Evolutionary conservation across 176 grass and related monocot species (phyloP).

Genomic region (Hsuehochloa calcarea): DNA sequence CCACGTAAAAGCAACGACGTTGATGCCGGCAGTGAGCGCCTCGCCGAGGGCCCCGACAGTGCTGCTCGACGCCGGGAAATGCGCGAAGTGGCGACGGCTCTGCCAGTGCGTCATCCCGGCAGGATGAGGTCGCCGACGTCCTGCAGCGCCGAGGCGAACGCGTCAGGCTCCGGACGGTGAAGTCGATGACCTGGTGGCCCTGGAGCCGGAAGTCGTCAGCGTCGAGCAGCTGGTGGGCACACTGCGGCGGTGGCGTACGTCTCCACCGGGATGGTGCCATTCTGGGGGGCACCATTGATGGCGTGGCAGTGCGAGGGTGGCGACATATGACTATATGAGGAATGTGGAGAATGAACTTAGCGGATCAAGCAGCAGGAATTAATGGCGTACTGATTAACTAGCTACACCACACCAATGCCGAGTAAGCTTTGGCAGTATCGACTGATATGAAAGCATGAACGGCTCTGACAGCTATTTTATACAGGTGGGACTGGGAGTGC

Average conservation of each 20-base stretch:
- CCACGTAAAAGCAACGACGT: conserved; percentile 56
- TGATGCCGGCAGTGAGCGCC: conserved; percentile 46
- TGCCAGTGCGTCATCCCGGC: conserved; percentile 61
- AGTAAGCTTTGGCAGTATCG: not conserved
- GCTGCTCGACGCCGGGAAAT: conserved; percentile 53
- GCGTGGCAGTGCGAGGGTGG: conserved; percentile 24
- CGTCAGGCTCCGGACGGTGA: conserved; percentile 40
- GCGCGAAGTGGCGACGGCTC: conserved; percentile 58
- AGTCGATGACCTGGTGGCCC: conserved; percentile 41
- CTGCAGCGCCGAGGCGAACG: conserved; percentile 22
- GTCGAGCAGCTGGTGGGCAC: conserved; percentile 6
- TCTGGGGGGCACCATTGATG: not conserved
- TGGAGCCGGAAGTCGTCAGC: conserved; percentile 46
- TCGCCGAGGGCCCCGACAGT: conserved; percentile 42
- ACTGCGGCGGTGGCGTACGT: not conserved
- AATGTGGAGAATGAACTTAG: not conserved
- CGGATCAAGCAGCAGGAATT: not conserved
- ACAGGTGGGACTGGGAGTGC: conserved; percentile 4
- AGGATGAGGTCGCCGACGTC: conserved; percentile 43
- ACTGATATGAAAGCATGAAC: not conserved
- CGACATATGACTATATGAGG: conserved; percentile 1
- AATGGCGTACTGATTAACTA: not conserved
- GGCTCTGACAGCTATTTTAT: conserved; percentile 15
- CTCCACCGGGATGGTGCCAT: not conserved
- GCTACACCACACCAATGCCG: not conserved